A percentile compares a stretch with the other conserved stretches of the same genome.
These are phyloP conservation scores for Epicoccum nigrum DNA, from an alignment of 2,329 filamentous ascomycete species.

Conservation along the genomic window DNA sequence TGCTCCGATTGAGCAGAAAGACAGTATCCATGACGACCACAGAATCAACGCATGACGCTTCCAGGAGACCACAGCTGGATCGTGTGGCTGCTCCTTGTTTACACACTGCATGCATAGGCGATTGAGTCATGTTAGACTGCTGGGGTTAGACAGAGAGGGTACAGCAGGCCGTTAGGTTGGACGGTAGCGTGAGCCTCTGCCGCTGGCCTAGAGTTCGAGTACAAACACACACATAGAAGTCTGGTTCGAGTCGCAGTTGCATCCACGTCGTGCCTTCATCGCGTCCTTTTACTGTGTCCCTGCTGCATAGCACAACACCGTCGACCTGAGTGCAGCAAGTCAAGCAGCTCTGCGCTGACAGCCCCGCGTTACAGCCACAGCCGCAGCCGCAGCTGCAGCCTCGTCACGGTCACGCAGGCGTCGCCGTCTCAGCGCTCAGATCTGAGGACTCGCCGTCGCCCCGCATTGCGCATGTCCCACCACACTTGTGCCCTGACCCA, in stretches of 20 bases:
- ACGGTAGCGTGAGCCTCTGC: conserved; percentile 13
- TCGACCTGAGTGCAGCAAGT: background rate
- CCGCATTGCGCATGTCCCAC: conserved; percentile 20
- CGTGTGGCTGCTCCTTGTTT: background rate
- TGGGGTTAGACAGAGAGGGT: conserved; percentile 2
- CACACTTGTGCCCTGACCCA: conserved; percentile 7
- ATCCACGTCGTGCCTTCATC: conserved; percentile 8
- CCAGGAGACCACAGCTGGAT: background rate
- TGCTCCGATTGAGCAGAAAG: conserved; percentile 1
- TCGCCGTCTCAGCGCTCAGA: conserved; percentile 6
- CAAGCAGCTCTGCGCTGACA: background rate
- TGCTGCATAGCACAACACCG: conserved; percentile 1
- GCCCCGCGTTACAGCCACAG: conserved; percentile 11
- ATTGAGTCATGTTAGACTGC: conserved; percentile 1
- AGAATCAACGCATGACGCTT: background rate
- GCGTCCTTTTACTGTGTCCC: background rate
- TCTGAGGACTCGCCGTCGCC: conserved; percentile 4
- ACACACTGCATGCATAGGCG: background rate
- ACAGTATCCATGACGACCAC: background rate
- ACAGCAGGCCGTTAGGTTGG: conserved; percentile 7
- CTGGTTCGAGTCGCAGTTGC: conserved; percentile 2
- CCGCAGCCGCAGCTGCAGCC: background rate
- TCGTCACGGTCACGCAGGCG: background rate
- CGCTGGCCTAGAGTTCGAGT: conserved; percentile 5
- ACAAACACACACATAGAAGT: conserved; percentile 7